Base-by-base conservation (phyloP, 176 grass and related monocot species). In the Lolium rigidum region DNA sequence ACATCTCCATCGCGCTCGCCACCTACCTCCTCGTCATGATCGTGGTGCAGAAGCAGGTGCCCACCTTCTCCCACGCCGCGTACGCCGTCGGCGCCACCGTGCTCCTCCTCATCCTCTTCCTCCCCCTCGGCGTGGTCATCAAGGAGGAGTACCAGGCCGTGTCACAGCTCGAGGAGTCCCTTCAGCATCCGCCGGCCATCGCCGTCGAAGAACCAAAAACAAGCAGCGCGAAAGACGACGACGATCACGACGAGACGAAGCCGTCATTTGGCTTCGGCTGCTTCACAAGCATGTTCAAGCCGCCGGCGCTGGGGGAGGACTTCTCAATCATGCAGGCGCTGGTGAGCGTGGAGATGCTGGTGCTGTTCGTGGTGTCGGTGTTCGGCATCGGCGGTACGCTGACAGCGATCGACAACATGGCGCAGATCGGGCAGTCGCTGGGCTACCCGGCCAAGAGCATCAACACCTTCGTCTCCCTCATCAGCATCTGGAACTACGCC, bases 361-460 rank as follows among this genome's bases (percentile, higher is more conserved):
- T 92, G 10, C 76, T 91, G 10, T 91, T 92, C 90, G 82, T 83
- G 2, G 69, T 87, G 9, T 88, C 90, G 7, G 87, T 92, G n/a
- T 98, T 92, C 62, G 93, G 96, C 20, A 89, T 95, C 60, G 96
- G 95, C 10, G 93, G 93, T 52, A 98, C 93, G 21, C 78, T 94
- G 51, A 95, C 95, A 0, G 95, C 95, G 17, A 98, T 98, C 78
- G 95, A 98, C 88, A 95, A 98, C 91, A 98, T 95, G 95, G 95
- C 91, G 6, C 93, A 98, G 85, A 98, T 98, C 69, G 95, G 93
- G 0, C 89, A 94, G 56, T 98, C 95, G 9, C 77, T 98, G 10
- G 91, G 91, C 0, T 95, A 98, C 88, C 89, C 91, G 14, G 43
- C 67, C 7, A 90, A 90, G 70, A 94, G 88, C 86, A 90, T 98